Conservation (phyloP, 331 rosid species). For the Stylosanthes scabra region DNA sequence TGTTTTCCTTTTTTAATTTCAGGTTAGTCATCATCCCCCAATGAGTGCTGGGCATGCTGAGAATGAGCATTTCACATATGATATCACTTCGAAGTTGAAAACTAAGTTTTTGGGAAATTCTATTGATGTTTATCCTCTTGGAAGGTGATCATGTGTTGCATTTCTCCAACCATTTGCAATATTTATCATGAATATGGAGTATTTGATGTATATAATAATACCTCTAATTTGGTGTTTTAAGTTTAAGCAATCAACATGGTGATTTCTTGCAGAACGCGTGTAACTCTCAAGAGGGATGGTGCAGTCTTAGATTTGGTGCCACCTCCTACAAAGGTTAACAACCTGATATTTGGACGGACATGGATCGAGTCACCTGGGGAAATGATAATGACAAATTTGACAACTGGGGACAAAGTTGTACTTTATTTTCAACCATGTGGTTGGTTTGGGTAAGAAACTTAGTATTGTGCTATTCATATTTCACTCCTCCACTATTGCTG, state of each 20-base stretch:
- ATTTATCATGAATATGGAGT: background rate
- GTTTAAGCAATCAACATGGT: background rate
- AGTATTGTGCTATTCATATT: background rate
- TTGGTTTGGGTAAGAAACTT: constrained; percentile 72
- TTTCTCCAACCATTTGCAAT: background rate
- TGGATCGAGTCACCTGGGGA: constrained; percentile 92
- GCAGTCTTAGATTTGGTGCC: constrained; percentile 77
- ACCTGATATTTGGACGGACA: constrained; percentile 79
- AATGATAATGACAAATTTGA: constrained; percentile 70
- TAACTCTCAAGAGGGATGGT: constrained; percentile 67
- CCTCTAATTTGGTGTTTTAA: constrained; percentile 12
- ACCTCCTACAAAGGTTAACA: constrained; percentile 81
- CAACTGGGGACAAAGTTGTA: constrained; percentile 77
- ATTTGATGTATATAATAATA: background rate
- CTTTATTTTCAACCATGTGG: constrained; percentile 85
- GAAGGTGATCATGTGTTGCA: constrained; percentile 63
- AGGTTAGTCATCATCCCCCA: constrained; percentile 98
- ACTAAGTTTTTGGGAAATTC: constrained; percentile 95
- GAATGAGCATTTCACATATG: constrained; percentile 86
- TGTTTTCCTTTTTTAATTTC: constrained; percentile 24
- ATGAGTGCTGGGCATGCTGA: constrained; percentile 95
- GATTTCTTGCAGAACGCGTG: constrained; percentile 64
- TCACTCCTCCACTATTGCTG: constrained; percentile 1
- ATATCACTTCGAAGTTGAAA: constrained; percentile 86
- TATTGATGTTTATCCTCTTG: constrained; percentile 89